These are phyloP conservation scores for Xylaria longipes DNA, from an alignment of 495 filamentous ascomycete species.

Conservation along the genomic window DNA sequence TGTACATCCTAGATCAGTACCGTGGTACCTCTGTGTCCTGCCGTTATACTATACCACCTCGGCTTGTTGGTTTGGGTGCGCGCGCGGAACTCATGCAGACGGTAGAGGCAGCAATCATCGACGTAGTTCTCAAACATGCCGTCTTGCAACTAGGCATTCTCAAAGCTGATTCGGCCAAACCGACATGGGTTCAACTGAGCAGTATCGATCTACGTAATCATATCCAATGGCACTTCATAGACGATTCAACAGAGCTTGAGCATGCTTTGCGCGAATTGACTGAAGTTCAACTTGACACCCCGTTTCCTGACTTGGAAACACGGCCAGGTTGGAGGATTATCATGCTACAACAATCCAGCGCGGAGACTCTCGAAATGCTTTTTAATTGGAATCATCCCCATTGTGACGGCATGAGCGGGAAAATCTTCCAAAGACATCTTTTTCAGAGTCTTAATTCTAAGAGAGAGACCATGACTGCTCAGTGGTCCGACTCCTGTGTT, in stretches of 20 bases:
- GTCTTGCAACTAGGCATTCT: constrained; percentile 29
- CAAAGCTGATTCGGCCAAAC: constrained; percentile 3
- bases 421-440: constrained; percentile 36
- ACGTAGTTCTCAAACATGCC: constrained; percentile 21
- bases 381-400: constrained; percentile 40
- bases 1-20: constrained; percentile 32
- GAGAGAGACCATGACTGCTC: background rate
- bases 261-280: constrained; percentile 16
- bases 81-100: constrained; percentile 11
- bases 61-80: constrained; percentile 9
- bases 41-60: constrained; percentile 29
- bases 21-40: constrained; percentile 31
- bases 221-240: constrained; percentile 18
- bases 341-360: constrained; percentile 26
- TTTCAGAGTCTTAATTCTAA: constrained; percentile 31
- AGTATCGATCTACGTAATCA: constrained; percentile 16
- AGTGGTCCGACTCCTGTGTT: background rate
- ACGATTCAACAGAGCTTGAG: constrained; percentile 14
- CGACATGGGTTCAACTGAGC: constrained; percentile 14
- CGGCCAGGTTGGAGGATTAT: constrained; percentile 36
- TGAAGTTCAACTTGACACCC: constrained; percentile 20
- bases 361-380: constrained; percentile 31
- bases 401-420: constrained; percentile 37
- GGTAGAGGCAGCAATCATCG: constrained; percentile 26
- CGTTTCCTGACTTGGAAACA: constrained; percentile 21